Conservation (phyloP, 2,329 filamentous ascomycete species). For the Hypomyces rosellus region DNA sequence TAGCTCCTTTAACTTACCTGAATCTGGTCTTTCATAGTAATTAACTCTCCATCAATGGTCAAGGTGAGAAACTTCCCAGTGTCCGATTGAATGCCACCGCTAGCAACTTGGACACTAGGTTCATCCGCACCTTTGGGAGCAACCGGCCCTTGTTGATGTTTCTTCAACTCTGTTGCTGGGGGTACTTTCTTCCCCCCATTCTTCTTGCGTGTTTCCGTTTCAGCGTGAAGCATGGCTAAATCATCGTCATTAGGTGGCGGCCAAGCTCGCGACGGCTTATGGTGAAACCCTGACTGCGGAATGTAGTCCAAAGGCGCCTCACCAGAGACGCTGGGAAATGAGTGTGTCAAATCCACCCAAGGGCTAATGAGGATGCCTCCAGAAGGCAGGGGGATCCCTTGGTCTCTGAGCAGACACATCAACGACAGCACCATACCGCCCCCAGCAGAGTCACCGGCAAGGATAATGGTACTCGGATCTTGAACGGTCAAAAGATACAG, state of each 20-base stretch:
- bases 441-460: conserved; percentile 90
- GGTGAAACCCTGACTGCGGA: conserved; percentile 78
- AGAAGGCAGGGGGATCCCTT: conserved; percentile 75
- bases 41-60: conserved; percentile 60
- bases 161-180: conserved; percentile 19
- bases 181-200: conserved; percentile 16
- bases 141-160: conserved; percentile 30
- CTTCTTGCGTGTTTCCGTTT: conserved; percentile 39
- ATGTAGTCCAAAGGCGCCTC: conserved; percentile 80
- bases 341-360: conserved; percentile 94
- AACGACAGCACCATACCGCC: conserved; percentile 82
- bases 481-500: conserved; percentile 72
- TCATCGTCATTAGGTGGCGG: conserved; percentile 83
- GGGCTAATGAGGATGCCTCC: conserved; percentile 88
- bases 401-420: conserved; percentile 75
- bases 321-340: conserved; percentile 79
- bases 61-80: conserved; percentile 49
- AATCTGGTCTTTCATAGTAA: conserved; percentile 84
- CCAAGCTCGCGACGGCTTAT: conserved; percentile 86
- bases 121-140: conserved; percentile 17
- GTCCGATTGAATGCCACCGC: conserved; percentile 22
- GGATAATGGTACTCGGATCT: conserved; percentile 71
- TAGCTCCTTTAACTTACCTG: conserved; percentile 49
- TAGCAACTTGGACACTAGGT: conserved; percentile 20
- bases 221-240: conserved; percentile 45